Conservation (phyloP, 176 grass and related monocot genomes). For the Urochloa ruziziensis region DNA sequence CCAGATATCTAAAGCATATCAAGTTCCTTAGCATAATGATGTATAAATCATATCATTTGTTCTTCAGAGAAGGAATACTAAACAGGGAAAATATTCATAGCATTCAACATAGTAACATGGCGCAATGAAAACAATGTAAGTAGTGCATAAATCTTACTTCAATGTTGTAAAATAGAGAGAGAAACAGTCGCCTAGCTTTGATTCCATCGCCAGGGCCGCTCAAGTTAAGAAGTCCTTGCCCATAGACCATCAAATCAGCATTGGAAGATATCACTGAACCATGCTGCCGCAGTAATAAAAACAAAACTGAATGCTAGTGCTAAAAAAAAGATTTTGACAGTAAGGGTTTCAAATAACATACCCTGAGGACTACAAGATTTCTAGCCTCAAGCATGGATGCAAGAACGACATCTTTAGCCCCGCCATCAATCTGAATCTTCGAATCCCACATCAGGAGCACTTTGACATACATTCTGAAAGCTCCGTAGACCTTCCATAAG, state of each 20-base stretch:
- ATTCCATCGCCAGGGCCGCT: constrained; percentile 93
- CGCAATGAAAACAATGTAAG: not conserved
- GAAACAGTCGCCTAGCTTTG: constrained; percentile 76
- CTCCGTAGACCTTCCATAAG: constrained; percentile 86
- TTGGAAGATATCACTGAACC: constrained; percentile 93
- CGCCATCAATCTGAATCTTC: constrained; percentile 91
- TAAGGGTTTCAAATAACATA: constrained; percentile 41
- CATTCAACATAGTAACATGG: not conserved
- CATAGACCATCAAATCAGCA: constrained; percentile 93
- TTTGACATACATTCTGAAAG: constrained; percentile 98
- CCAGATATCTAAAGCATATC: constrained; percentile 3
- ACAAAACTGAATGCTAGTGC: constrained; percentile 30
- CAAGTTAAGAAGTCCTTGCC: constrained; percentile 97
- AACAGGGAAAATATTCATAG: not conserved
- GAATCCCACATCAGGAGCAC: constrained; percentile 99
- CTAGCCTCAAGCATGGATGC: constrained; percentile 93
- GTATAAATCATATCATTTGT: not conserved
- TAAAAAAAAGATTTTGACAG: constrained; percentile 5
- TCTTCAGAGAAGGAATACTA: not conserved
- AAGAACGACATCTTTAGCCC: constrained; percentile 75
- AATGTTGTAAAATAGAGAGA: constrained; percentile 98
- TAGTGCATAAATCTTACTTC: constrained; percentile 67
- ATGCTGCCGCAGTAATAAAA: constrained; percentile 60
- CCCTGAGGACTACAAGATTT: constrained; percentile 95
- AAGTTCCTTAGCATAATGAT: not conserved